A percentile compares a stretch with the other conserved stretches of the same genome.
These are phyloP conservation scores for Sutorius eximius DNA, from an alignment of 1,284 basidiomycete species.

Conservation along the genomic window DNA sequence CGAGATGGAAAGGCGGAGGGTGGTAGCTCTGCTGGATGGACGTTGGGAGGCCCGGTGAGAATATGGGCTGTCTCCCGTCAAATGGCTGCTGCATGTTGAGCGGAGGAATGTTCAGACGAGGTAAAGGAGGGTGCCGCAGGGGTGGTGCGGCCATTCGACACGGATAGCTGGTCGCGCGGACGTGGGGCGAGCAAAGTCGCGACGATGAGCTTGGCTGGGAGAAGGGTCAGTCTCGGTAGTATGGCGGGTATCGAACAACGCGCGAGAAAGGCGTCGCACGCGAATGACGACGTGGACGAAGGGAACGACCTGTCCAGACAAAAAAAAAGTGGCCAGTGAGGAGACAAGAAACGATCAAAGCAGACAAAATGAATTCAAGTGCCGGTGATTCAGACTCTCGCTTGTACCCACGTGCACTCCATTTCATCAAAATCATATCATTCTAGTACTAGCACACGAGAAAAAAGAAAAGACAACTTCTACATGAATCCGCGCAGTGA, in stretches of 20 bases:
- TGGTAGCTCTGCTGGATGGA: conserved; percentile 59
- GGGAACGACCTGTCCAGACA: neutral
- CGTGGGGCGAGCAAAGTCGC: neutral
- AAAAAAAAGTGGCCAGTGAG: conserved; percentile 2
- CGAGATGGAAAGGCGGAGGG: conserved; percentile 52
- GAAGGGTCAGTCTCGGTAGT: neutral
- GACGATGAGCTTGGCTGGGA: neutral
- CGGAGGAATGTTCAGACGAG: conserved; percentile 47
- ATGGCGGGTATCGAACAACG: neutral
- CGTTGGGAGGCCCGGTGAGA: conserved; percentile 65
- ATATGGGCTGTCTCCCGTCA: conserved; percentile 47
- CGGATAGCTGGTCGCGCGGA: neutral
- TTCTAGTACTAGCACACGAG: no score
- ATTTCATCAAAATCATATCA: neutral
- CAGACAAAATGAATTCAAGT: conserved; percentile 2
- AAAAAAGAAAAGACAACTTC: no score
- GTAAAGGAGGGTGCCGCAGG: conserved; percentile 40
- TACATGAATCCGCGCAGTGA: conserved; percentile 35
- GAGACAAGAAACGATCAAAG: neutral
- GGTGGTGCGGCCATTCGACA: conserved; percentile 29
- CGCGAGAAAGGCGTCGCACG: neutral
- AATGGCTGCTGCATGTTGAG: conserved; percentile 50
- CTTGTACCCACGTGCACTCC: conserved; percentile 14
- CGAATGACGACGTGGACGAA: conserved; percentile 8
- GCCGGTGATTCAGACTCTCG: conserved; percentile 4